Evolutionary conservation across 2,329 filamentous ascomycete genomes (phyloP), one percentile per base, ranked within the genome.

Genomic region (Colletotrichum sp.): DNA sequence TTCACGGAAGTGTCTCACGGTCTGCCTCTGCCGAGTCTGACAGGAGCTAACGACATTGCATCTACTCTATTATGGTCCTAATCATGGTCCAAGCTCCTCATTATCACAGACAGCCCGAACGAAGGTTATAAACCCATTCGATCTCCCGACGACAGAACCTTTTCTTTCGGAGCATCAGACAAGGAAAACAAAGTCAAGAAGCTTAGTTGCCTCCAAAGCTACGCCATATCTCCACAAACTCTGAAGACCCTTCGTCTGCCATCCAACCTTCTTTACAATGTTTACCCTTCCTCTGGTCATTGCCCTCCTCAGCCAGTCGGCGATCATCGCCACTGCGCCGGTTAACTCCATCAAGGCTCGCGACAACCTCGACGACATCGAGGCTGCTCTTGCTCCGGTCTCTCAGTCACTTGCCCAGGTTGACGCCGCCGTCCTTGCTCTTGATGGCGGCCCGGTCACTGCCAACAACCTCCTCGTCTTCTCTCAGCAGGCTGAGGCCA

Each of bases 81-180:
- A n/a, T n/a, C 18, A 29, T 24, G 33, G 51, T 36, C 57, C 27
- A 33, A 51, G 34, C 29, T 61, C 54, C 58, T 16, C 16, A 18
- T 9, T 16, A 27, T n/a, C 72, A 66, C 63, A 34, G 57, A 64
- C 68, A 38, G 33, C 11, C 66, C 29, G 33, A 63, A 21, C 27
- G 21, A 73, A 74, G 68, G 33, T 74, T 74, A 74, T 74, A 72
- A 74, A 72, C 36, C 72, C 47, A 63, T 67, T 67, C 36, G 33
- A 63, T 74, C 62, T 74, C 72, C 71, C 55, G 24, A 36, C 36
- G 57, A 67, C 1, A 24, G 16, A 36, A 47, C 12, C 27, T 38
- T 18, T 7, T 47, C 47, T 57, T 63, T 57, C 18, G 43, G 63
- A 57, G 55, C 63, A 74, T 74, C 72, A 66, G 70, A 69, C 66